Evolutionary conservation across 1,139 yeast genomes (phyloP), one percentile per base, ranked within the genome.

Genomic region (Candida dubliniensis): DNA sequence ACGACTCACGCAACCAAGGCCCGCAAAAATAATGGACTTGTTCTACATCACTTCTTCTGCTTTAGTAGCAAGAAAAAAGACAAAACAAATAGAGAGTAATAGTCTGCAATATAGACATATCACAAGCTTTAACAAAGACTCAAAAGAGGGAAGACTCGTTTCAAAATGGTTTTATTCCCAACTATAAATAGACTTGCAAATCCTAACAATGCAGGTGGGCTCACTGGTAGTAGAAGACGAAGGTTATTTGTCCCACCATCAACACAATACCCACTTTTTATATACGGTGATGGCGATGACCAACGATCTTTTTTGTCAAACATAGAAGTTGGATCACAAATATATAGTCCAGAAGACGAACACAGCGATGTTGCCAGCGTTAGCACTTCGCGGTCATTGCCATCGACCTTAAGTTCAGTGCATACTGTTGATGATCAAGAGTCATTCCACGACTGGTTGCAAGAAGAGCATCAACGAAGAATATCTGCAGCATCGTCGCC

Each of bases 221-320:
- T 67, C 18, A 67, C 73, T 6, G 69, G 69, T 23, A 71, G 71
- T 27, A 58, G 77, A 42, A 60, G 77, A 45, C 60, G 78, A 47
- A 60, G 75, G 40, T 55, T 74, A 23, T 84, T 80, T 59, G 76
- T 84, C n/a, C 88, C 89, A 1, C 89, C 90, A 0, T 79, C 87
- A 36, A 84, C 87, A 1, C 77, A 80, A 52, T 77, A 79, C 42
- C 90, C 90, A 1, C 63, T 84, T 43, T 84, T 84, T 52, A 69
- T 74, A 36, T 84, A 84, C 57, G 85, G 82, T 33, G 76, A 69
- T 23, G 81, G 77, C 12, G 79, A 72, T 38, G 90, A 82, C 54
- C 86, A 82, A 55, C 63, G 90, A 46, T 83, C 89, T 24, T 85
- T 84, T 56, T 64, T 83, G 18, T 71, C 76, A 8, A 57, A 66